Evolutionary conservation across 2,329 filamentous ascomycete genomes (phyloP).

Genomic region (Rhinocladiella similis): DNA sequence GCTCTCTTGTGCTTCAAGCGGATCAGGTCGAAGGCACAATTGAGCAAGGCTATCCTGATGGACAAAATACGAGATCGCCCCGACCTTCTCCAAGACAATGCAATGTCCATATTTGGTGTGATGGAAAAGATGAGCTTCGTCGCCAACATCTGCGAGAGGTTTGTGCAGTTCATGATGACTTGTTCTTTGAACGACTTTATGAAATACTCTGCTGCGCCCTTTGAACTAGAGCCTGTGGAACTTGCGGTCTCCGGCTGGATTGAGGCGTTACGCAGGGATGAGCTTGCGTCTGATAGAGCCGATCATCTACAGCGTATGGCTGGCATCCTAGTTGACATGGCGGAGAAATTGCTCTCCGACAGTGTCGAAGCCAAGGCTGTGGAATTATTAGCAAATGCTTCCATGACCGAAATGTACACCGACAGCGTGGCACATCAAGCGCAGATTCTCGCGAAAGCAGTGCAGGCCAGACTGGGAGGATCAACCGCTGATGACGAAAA

Average conservation of each 20-base stretch:
- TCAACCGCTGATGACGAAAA: constrained; percentile 68
- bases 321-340: constrained; percentile 82
- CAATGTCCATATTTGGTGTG: constrained; percentile 77
- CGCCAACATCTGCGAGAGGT: constrained; percentile 68
- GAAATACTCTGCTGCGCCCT: constrained; percentile 74
- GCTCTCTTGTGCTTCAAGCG: constrained; percentile 85
- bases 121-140: constrained; percentile 86
- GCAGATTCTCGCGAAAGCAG: constrained; percentile 61
- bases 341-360: constrained; percentile 74
- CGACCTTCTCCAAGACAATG: constrained; percentile 69
- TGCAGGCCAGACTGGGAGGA: constrained; percentile 64
- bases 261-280: constrained; percentile 77
- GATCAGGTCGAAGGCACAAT: constrained; percentile 80
- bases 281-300: constrained; percentile 79
- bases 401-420: constrained; percentile 76
- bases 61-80: constrained; percentile 72
- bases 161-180: constrained; percentile 63
- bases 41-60: constrained; percentile 75
- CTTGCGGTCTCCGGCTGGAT: constrained; percentile 85
- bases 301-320: constrained; percentile 80
- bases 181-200: constrained; percentile 78
- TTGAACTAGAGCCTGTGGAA: constrained; percentile 90
- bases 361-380: constrained; percentile 71
- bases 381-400: constrained; percentile 73
- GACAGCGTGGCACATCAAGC: constrained; percentile 72